These are phyloP conservation scores for Gamarada debralockiae DNA, from an alignment of 495 filamentous ascomycete genomes.

Conservation along the genomic window DNA sequence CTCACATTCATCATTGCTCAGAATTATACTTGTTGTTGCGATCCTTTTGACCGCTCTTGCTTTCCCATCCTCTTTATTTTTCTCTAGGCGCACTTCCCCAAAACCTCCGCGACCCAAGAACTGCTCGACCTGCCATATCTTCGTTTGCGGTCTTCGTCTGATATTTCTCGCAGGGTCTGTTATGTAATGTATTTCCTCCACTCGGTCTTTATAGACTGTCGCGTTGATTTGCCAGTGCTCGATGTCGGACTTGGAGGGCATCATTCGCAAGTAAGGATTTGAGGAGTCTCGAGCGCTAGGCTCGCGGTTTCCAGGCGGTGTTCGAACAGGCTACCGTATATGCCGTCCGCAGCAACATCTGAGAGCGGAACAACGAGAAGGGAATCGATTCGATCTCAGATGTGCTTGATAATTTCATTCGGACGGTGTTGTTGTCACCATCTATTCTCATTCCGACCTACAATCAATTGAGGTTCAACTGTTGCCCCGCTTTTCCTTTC, in stretches of 20 bases:
- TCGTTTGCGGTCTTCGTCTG: background rate
- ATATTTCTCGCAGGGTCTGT: background rate
- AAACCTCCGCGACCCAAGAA: background rate
- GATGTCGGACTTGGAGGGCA: background rate
- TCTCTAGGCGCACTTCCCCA: background rate
- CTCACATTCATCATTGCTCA: background rate
- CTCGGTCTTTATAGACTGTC: background rate
- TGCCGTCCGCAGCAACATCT: background rate
- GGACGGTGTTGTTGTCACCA: background rate
- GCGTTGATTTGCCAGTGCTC: background rate
- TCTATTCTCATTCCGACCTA: too few species aligned
- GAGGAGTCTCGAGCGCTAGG: background rate
- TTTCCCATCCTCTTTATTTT: background rate
- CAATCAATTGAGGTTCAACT: too few species aligned
- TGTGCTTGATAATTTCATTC: too few species aligned
- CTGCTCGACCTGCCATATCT: background rate
- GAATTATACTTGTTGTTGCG: background rate
- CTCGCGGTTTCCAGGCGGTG: background rate
- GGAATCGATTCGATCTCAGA: background rate
- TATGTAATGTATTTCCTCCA: background rate
- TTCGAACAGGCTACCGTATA: background rate
- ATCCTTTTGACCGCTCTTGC: slow-evolving; percentile 2
- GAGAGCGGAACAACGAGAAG: too few species aligned
- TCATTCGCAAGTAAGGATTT: background rate
- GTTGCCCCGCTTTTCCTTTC: too few species aligned